These are phyloP conservation scores for Irpex lacteus DNA, from an alignment of 1,284 basidiomycete species.

Conservation along the genomic window DNA sequence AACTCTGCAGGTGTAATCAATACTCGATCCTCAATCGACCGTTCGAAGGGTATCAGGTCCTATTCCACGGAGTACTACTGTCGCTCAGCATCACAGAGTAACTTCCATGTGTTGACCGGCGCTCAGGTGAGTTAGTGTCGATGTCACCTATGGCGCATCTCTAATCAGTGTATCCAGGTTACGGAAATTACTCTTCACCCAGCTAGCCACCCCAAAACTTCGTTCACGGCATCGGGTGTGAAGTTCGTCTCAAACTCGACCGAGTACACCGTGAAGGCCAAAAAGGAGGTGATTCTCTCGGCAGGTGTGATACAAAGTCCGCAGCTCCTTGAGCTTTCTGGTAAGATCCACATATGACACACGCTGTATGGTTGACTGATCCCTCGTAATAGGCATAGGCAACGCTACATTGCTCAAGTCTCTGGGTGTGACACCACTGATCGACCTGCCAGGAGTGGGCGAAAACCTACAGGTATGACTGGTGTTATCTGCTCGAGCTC, in stretches of 20 bases:
- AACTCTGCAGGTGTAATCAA: slow-evolving; percentile 24
- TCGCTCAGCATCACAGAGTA: slow-evolving; percentile 6
- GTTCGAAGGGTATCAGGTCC: slow-evolving; percentile 21
- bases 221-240: slow-evolving; percentile 13
- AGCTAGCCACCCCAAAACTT: background rate
- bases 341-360: slow-evolving; percentile 2
- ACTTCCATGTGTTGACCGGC: slow-evolving; percentile 10
- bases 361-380: background rate
- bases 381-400: slow-evolving; percentile 17
- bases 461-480: slow-evolving; percentile 9
- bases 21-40: slow-evolving; percentile 19
- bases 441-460: slow-evolving; percentile 7
- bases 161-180: background rate
- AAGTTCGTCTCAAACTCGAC: slow-evolving; percentile 4
- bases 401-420: slow-evolving; percentile 15
- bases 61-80: slow-evolving; percentile 24
- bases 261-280: slow-evolving; percentile 4
- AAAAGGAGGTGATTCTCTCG: slow-evolving; percentile 18
- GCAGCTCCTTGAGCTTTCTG: slow-evolving; percentile 27
- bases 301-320: slow-evolving; percentile 22
- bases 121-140: slow-evolving; percentile 11
- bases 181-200: background rate
- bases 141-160: background rate
- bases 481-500: background rate
- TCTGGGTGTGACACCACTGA: slow-evolving; percentile 15